Base-by-base conservation (phyloP, 345 rosid species). In the Physaria fendleri region DNA sequence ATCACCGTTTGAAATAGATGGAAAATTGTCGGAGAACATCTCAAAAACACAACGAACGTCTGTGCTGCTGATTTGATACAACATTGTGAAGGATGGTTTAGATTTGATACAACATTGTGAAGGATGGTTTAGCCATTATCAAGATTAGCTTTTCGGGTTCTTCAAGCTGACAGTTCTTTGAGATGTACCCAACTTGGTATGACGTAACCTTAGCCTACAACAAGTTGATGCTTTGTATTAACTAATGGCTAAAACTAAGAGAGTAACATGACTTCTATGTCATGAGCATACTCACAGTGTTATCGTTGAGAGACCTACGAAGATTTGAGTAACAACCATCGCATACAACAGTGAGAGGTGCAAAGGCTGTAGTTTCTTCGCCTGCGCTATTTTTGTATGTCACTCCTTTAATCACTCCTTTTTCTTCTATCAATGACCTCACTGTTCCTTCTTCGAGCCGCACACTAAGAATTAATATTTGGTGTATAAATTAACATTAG, bases 271-370 rank as follows among this genome's bases (percentile, higher is more conserved):
- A 46, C 5, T 13, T 48, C 14, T 25, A 12, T 18, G 17, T 27
- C 27, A 22, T 48, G 46, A 20, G 47, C 7, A 10, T 38, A 48
- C 71, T 40, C 18, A 80, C 82, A 68, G 64, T 77, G 9, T 72
- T 77, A 9, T 73, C 68, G 66, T 59, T 69, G 43, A 80, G 74
- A 68, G 78, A 67, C 39, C 77, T 75, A 2, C 77, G 80, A 45
- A 80, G 71, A 29, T 78, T 78, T 15, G 82, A 78, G 45, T 77
- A 80, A 69, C 80, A 75, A 49, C 85, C 82, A 33, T 80, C 82
- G 51, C 85, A 80, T 9, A 80, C 82, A 32, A 80, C 71, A 2
- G 85, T 76, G 10, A 80, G 80, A 57, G 85, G 78, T 46, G 85
- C 78, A 35, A 53, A 64, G 5, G 77, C 72, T 22, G 64, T 59